Evolutionary conservation across 768 basidiomycete species (phyloP), one percentile per base, ranked within the genome.

Genomic region (Suillus variegatus): DNA sequence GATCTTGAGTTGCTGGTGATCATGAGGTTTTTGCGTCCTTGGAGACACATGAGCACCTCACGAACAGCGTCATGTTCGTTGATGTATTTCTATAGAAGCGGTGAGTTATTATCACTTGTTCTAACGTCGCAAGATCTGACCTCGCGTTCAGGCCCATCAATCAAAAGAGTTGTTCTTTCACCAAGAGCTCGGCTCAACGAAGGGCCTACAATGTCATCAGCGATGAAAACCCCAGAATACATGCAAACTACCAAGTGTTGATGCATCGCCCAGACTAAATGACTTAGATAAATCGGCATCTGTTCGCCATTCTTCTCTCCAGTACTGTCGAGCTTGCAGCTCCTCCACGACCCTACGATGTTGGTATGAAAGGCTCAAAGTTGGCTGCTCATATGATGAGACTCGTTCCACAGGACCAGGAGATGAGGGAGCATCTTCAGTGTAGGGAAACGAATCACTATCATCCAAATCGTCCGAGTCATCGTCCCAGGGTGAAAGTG

Each of bases 51-150:
- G 14, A 94, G 79, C 3, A 93, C 80, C 70, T 95, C 93, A 4
- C 93, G 84, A 6, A 93, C 88, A 46, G 89, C 87, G 68, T 93
- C 88, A 60, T 87, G 83, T 75, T 94, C 93, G 61, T 86, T 75
- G 32, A 94, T 90, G 66, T 89, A 89, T 74, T 74, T 85, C 90
- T 93, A 69, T 5, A 65, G 47, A 36, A 20, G 18, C 4, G 2
- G 46, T 47, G 32, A 55, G 32, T 36, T 38, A 9, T 1, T 64
- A 20, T 25, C 35, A 1, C 36, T 18, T 62, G 49, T 28, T 38
- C 44, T 18, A 18, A 20, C 62, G 36, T 25, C 22, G 35, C n/a
- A 28, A 63, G 36, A 10, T 28, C 46, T 38, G 9, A 86, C 86
- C 78, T 85, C 82, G 66, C 78, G 75, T 35, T 78, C 76, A 46